Base-by-base conservation (phyloP, 805 yeast genomes). In the Nakazawaea holstii region DNA sequence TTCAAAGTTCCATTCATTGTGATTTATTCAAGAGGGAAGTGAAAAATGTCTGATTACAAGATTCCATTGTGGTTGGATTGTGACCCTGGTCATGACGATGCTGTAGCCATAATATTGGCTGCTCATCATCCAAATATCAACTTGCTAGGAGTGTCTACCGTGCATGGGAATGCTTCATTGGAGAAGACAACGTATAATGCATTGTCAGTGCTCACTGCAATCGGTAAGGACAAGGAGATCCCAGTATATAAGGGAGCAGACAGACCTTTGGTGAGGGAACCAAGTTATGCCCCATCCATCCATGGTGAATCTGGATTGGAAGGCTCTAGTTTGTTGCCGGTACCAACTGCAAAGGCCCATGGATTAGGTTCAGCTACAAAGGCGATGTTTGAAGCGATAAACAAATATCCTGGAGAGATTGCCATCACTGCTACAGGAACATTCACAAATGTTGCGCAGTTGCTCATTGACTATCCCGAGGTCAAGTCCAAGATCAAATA, bases 11-110 rank as follows among this genome's bases (percentile, higher is more conserved):
- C 3, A 20, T 20, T 20, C 24, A 20, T 20, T 20, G 24, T 20
- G 24, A 20, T 5, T 20, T 20, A 20, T 20, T 20, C 24, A 20
- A 20, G 3, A 20, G 24, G 24, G 24, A 27, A 14, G 4, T 15
- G 27, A 7, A 38, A 27, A 36, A 48, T 48, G 50, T 15, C 45
- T 11, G 35, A 15, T 10, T 24, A 51, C 9, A 53, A 54, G 48
- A 76, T 81, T 17, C 95, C 95, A 0, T 57, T 89, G 5, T 89
- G 96, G 96, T 63, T 89, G 10, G 96, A 89, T 64, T 89, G 96
- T 62, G 96, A 89, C 59, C 95, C 96, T 0, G 96, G 96, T 1
- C 94, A 85, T 57, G 96, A 89, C 59, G 97, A 89, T 57, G 83
- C 87, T 1, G 74, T 87, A 39, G 96, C 94, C 4, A 70, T 89